Evolutionary conservation across 805 yeast genomes (phyloP), one percentile per base, ranked within the genome.

Genomic region (Zygosaccharomyces lentus): DNA sequence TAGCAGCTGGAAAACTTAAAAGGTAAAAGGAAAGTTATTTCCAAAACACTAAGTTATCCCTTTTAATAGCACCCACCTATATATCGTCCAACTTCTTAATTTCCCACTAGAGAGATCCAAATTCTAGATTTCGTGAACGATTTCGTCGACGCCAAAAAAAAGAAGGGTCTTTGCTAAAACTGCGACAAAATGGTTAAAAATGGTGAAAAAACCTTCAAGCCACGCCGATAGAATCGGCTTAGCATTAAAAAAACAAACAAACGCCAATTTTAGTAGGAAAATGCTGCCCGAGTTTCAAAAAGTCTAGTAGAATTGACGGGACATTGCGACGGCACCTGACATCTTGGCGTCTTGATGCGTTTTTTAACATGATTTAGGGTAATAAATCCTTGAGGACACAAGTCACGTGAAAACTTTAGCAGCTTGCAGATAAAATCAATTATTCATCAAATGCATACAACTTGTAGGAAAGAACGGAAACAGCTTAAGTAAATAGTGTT

Each of bases 91-190:
- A 19, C 21, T n/a, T 4, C 38, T 9, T 16, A 35, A 15, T n/a
- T 23, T 35, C 25, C 38, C 15, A 15, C 7, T 5, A 9, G 34
- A 37, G 19, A 10, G 24, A 10, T 16, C 16, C 7, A n/a, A 38
- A 31, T 27, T 38, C 41, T 38, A 38, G 41, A 38, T 38, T 38
- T 38, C 41, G 41, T 38, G 41, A 27, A 9, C 23, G 16, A 6
- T 26, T 38, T 12, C 24, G n/a, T 19, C 41, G 41, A 38, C 41
- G 41, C 41, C 41, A 38, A 38, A 38, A 6, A 9, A 24, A 15
- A 19, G n/a, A 23, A 16, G 9, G 9, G 13, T 17, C 21, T 38
- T 38, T 38, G 17, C 26, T 38, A 2, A 13, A 38, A 38, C 10
- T 38, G 34, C 27, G 24, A 17, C 26, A 16, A 38, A 16, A 37